A percentile compares a stretch with the other conserved stretches of the same genome.
These are phyloP conservation scores for Yarrowia keelungensis DNA, from an alignment of 805 yeast species.

Conservation along the genomic window DNA sequence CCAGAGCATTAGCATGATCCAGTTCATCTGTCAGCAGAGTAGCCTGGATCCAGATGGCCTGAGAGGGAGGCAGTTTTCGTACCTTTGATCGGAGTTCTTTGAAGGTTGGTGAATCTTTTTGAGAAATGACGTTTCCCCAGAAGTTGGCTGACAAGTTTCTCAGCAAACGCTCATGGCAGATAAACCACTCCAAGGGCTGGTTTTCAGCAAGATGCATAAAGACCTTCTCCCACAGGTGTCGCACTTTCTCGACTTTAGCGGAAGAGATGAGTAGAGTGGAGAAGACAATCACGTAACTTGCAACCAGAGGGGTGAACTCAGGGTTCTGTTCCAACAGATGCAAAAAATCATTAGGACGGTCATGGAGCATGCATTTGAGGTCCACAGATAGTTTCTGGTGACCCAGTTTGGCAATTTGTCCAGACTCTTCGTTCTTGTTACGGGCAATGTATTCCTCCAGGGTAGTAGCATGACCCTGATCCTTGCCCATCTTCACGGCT, in stretches of 20 bases:
- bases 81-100: not conserved
- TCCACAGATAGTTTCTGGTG: not conserved
- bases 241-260: not conserved
- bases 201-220: not conserved
- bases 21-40: slow-evolving; percentile 1
- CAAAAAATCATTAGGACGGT: not conserved
- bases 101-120: not conserved
- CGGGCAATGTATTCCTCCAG: not conserved
- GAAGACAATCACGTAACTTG: not conserved
- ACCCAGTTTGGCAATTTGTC: not conserved
- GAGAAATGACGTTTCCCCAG: not conserved
- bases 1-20: not conserved
- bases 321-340: slow-evolving; percentile 2
- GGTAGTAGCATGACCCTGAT: not conserved
- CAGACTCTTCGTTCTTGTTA: not conserved
- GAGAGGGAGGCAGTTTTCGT: slow-evolving; percentile 8
- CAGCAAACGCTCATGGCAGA: not conserved
- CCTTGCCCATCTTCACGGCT: not conserved
- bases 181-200: slow-evolving; percentile 20
- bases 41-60: not conserved
- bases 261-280: not conserved
- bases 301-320: not conserved
- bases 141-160: slow-evolving; percentile 5
- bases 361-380: not conserved
- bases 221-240: slow-evolving; percentile 13